Base-by-base conservation (phyloP, 805 yeast genomes). In the Lachancea sp. region DNA sequence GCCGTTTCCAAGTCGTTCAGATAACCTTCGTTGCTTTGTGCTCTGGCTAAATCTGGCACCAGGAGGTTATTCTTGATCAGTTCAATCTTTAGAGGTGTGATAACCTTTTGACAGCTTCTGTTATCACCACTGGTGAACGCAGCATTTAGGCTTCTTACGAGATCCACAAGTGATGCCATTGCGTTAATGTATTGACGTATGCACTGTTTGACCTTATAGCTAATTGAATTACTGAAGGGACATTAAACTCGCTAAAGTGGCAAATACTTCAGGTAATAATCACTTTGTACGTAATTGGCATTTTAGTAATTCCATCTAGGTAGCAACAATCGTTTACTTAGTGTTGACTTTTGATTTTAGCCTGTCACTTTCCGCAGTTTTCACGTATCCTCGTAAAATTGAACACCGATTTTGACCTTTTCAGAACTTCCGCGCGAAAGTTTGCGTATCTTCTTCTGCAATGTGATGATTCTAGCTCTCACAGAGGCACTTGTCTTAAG, bases 21-120 rank as follows among this genome's bases (percentile, higher is more conserved):
- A 42, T 67, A 66, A 15, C 61, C 57, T 20, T 51, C 57, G 34
- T 53, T 54, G 42, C 72, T 72, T 15, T 54, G 46, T 9, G 52
- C 64, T 60, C 52, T 62, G 38, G 48, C 61, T 41, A 61, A 52
- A 38, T 64, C 69, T 15, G 97, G 97, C 19, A 88, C 76, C 44
- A 92, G 73, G 33, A 90, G 67, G 46, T 82, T 78, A 49, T 80
- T 79, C 56, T 84, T 80, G 51, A 94, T 80, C 49, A 89, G 70
- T 56, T 83, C 88, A 30, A 88, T 64, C 53, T 88, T 87, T 58
- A 90, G 75, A 16, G 82, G 74, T 1, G 86, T 80, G 29, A 89
- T 69, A 20, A 86, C 53, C 40, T 67, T 60, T 36, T 74, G 72
- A 46, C 95, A 85, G 25, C 72, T 67, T 0, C 58, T 69, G 60